A percentile compares a stretch with the other conserved stretches of the same genome.
These are phyloP conservation scores for Beauveria caledonica DNA, from an alignment of 2,329 filamentous ascomycete genomes.

Conservation along the genomic window DNA sequence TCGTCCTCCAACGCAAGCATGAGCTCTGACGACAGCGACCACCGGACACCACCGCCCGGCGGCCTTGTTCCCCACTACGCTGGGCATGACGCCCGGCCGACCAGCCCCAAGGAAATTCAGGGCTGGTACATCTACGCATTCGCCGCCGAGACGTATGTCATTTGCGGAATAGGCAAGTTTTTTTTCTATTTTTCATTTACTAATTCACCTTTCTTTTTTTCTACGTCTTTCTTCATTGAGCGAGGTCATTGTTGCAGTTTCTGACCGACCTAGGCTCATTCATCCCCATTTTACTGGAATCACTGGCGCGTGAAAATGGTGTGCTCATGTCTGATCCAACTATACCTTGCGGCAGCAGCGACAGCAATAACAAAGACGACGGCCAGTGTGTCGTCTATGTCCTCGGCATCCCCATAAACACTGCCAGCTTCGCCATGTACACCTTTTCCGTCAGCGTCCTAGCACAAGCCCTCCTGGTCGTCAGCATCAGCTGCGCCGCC, in stretches of 20 bases:
- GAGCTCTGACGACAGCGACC: conserved; percentile 33
- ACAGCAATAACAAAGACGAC: conserved; percentile 41
- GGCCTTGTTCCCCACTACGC: conserved; percentile 48
- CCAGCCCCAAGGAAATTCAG: conserved; percentile 75
- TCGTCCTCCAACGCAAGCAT: conserved; percentile 36
- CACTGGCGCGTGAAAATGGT: conserved; percentile 85
- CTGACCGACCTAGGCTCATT: conserved; percentile 60
- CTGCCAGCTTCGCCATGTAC: conserved; percentile 96
- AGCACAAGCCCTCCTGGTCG: conserved; percentile 80
- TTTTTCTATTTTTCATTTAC: not conserved
- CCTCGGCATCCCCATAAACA: conserved; percentile 82
- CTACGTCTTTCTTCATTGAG: too few relatives aligned
- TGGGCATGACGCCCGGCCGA: conserved; percentile 82
- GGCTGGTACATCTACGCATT: conserved; percentile 97
- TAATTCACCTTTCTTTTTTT: not conserved
- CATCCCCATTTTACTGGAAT: conserved; percentile 90
- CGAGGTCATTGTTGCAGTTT: not conserved
- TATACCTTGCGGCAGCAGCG: conserved; percentile 63
- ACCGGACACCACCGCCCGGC: conserved; percentile 19
- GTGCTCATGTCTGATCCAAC: conserved; percentile 71
- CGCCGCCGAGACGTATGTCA: conserved; percentile 91
- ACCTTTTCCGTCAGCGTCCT: conserved; percentile 91
- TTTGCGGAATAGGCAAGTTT: conserved; percentile 64
- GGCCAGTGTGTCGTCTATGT: conserved; percentile 77
- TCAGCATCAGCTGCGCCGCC: conserved; percentile 92